Conservation (phyloP, 2,329 filamentous ascomycete species). For the Microsporum ferrugineum region DNA sequence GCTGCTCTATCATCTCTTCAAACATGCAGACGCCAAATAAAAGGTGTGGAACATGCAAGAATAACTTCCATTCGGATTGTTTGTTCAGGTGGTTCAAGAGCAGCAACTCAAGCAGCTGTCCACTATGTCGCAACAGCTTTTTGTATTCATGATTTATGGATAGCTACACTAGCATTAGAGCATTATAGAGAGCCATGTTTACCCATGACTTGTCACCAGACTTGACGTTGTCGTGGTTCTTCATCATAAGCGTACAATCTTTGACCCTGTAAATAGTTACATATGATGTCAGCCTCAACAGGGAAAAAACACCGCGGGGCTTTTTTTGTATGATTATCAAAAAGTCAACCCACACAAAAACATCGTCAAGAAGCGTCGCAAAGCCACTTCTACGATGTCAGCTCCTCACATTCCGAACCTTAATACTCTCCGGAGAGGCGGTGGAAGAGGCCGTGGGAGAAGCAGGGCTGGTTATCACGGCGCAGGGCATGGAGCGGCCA, state of each 20-base stretch:
- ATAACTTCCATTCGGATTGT: constrained; percentile 81
- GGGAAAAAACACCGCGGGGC: background rate
- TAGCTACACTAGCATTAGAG: background rate
- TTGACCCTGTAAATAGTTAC: background rate
- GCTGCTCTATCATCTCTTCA: constrained; percentile 82
- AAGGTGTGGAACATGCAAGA: constrained; percentile 81
- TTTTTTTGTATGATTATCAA: background rate
- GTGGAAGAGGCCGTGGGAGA: constrained; percentile 38
- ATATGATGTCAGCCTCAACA: background rate
- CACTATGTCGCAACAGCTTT: constrained; percentile 83
- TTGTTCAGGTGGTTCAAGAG: constrained; percentile 96
- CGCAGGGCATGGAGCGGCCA: background rate
- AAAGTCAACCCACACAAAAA: background rate
- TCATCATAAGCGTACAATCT: background rate
- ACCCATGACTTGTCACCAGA: too few relatives aligned
- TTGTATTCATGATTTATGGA: constrained; percentile 40
- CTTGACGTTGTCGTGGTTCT: too few relatives aligned
- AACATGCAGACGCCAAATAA: constrained; percentile 90
- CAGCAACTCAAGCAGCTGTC: constrained; percentile 83
- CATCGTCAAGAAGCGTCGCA: background rate
- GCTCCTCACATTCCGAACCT: constrained; percentile 70
- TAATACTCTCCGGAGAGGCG: constrained; percentile 44
- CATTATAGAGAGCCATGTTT: background rate
- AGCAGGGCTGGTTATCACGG: constrained; percentile 32
- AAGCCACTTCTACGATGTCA: constrained; percentile 44